These are phyloP conservation scores for Phaeomoniella chlamydospora DNA, from an alignment of 2,329 filamentous ascomycete genomes.

Conservation along the genomic window DNA sequence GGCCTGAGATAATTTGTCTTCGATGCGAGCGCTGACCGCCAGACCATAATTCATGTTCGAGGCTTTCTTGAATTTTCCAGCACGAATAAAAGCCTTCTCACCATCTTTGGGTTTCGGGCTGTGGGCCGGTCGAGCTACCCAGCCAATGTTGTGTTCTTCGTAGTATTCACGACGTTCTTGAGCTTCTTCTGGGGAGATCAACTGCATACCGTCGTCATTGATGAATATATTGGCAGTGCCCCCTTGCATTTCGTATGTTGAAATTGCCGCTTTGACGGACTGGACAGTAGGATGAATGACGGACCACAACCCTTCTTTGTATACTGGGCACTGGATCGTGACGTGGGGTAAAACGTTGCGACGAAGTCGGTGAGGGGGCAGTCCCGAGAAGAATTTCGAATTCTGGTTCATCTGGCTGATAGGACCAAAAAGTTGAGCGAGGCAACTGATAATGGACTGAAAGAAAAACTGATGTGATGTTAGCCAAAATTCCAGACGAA, in stretches of 20 bases:
- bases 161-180: constrained; percentile 32
- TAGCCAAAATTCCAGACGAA: too few relatives aligned
- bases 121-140: constrained; percentile 34
- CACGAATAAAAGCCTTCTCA: constrained; percentile 18
- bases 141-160: constrained; percentile 34
- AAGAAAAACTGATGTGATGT: constrained; percentile 26
- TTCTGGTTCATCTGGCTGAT: constrained; percentile 28
- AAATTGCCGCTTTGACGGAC: constrained; percentile 42
- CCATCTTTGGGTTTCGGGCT: constrained; percentile 24
- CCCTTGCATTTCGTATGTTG: constrained; percentile 40
- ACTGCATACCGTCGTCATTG: constrained; percentile 24
- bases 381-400: constrained; percentile 30
- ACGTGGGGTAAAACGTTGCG: constrained; percentile 29
- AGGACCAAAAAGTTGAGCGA: constrained; percentile 27
- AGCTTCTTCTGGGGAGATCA: constrained; percentile 25
- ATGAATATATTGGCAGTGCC: constrained; percentile 21
- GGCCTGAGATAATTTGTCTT: constrained; percentile 34
- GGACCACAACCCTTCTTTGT: constrained; percentile 64
- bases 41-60: constrained; percentile 65
- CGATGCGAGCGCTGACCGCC: constrained; percentile 45
- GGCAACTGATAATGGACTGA: constrained; percentile 25
- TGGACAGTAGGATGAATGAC: constrained; percentile 48
- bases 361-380: constrained; percentile 20
- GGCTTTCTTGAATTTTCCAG: constrained; percentile 58
- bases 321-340: constrained; percentile 76